Percentiles rank a stretch among this genome's conserved stretches.
Conservation (phyloP, 257 asterid genomes). For the Solanum paucissectum region DNA sequence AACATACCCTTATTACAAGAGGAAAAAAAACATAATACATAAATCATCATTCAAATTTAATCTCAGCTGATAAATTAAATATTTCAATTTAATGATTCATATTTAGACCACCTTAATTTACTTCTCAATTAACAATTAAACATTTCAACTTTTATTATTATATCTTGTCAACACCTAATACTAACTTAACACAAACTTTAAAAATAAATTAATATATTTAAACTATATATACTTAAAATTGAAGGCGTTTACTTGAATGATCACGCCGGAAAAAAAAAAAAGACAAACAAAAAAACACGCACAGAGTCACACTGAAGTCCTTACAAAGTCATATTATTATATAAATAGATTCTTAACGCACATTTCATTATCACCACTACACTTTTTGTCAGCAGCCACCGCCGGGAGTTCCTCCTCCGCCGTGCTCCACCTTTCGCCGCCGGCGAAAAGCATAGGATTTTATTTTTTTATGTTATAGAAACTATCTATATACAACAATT, state of each 20-base stretch:
- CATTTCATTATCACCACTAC: not conserved
- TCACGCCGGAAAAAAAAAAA: not conserved
- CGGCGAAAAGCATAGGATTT: not conserved
- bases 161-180: no score
- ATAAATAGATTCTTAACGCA: not conserved
- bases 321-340: not conserved
- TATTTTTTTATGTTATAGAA: not conserved
- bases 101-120: no score
- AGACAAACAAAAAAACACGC: not conserved
- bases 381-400: not conserved
- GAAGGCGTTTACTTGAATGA: accelerated
- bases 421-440: not conserved
- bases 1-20: not conserved
- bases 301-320: not conserved
- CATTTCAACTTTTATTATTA: no score
- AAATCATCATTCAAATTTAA: no score
- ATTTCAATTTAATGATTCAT: no score
- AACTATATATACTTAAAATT: no score
- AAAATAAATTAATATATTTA: no score
- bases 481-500: not conserved
- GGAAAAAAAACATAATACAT: no score
- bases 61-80: no score
- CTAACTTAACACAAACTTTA: not conserved
- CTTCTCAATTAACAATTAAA: no score
- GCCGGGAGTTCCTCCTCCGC: not conserved